These are phyloP conservation scores for Tuber magnatum DNA, from an alignment of 495 filamentous ascomycete species.

Conservation along the genomic window DNA sequence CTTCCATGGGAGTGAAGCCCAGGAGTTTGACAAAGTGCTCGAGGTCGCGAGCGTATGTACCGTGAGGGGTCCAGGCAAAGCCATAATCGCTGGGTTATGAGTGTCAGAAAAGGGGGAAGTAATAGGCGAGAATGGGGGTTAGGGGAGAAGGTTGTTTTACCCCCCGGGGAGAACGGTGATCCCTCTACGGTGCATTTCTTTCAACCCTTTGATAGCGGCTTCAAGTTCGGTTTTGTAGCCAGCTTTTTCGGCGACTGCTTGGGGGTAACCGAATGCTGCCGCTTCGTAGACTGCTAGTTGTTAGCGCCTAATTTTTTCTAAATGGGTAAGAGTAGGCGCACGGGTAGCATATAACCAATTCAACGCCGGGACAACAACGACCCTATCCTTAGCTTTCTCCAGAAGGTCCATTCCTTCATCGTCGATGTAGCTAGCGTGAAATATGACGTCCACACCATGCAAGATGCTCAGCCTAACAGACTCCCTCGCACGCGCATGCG, in stretches of 20 bases:
- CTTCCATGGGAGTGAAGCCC: slow-evolving; percentile 49
- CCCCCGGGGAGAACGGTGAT: slow-evolving; percentile 48
- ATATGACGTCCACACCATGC: slow-evolving; percentile 51
- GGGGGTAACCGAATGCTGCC: slow-evolving; percentile 46
- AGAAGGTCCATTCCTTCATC: slow-evolving; percentile 49
- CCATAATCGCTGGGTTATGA: slow-evolving; percentile 45
- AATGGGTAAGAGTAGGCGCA: background rate
- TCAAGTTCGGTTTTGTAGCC: slow-evolving; percentile 48
- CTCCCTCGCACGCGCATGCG: slow-evolving; percentile 49
- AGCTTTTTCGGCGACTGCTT: slow-evolving; percentile 46
- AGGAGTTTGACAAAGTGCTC: slow-evolving; percentile 49
- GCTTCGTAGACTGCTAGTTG: slow-evolving; percentile 42
- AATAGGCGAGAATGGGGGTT: background rate
- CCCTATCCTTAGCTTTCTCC: slow-evolving; percentile 45
- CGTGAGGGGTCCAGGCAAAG: slow-evolving; percentile 51
- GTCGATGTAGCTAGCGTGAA: slow-evolving; percentile 50
- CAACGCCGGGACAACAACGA: slow-evolving; percentile 48
- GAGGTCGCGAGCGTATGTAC: slow-evolving; percentile 49
- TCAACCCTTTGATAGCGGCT: slow-evolving; percentile 43
- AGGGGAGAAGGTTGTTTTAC: background rate
- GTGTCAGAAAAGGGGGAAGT: background rate
- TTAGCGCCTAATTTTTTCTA: background rate
- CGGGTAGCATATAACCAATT: slow-evolving; percentile 47
- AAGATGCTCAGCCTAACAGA: slow-evolving; percentile 47
- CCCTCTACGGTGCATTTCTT: slow-evolving; percentile 49